phyloP scores from a whole-genome alignment of 1,139 yeast species.

The Debaryomyces subglobosus region DNA sequence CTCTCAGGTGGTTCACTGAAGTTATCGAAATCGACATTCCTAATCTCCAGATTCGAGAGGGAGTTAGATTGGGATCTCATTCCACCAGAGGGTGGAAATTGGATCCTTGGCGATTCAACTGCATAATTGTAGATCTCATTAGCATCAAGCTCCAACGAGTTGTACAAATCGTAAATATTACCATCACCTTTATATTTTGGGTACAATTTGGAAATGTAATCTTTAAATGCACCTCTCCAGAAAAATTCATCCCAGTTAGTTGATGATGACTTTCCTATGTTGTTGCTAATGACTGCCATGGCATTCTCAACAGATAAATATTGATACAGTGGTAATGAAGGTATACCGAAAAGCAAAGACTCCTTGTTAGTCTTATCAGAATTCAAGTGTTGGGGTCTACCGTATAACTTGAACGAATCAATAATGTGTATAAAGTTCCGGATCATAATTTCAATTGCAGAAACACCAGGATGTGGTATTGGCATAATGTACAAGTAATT shows the following conservation, averaged over 20 bases:
- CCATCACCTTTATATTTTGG: conserved; percentile 34
- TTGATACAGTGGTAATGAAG: conserved; percentile 57
- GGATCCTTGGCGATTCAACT: conserved; percentile 20
- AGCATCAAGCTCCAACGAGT: conserved; percentile 28
- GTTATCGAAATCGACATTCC: conserved; percentile 16
- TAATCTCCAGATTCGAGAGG: conserved; percentile 8
- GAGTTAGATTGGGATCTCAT: conserved; percentile 3
- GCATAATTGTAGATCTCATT: conserved; percentile 15
- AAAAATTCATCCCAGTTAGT: conserved; percentile 43
- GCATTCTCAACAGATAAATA: conserved; percentile 49
- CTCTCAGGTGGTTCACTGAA: conserved; percentile 18
- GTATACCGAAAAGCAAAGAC: conserved; percentile 57
- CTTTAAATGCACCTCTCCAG: conserved; percentile 46
- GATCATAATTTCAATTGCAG: conserved; percentile 60
- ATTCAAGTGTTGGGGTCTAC: conserved; percentile 53
- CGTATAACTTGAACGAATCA: conserved; percentile 57
- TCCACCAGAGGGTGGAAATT: conserved; percentile 13
- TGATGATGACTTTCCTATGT: conserved; percentile 29
- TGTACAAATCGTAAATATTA: conserved; percentile 34
- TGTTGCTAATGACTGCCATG: conserved; percentile 32
- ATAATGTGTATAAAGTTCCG: conserved; percentile 55
- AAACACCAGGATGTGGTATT: conserved; percentile 56
- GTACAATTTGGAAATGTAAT: conserved; percentile 16
- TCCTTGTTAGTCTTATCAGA: conserved; percentile 48
- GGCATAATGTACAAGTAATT: conserved; percentile 55